Base-by-base conservation (phyloP, 495 filamentous ascomycete species). In the Sabuloglossum arenarium region DNA sequence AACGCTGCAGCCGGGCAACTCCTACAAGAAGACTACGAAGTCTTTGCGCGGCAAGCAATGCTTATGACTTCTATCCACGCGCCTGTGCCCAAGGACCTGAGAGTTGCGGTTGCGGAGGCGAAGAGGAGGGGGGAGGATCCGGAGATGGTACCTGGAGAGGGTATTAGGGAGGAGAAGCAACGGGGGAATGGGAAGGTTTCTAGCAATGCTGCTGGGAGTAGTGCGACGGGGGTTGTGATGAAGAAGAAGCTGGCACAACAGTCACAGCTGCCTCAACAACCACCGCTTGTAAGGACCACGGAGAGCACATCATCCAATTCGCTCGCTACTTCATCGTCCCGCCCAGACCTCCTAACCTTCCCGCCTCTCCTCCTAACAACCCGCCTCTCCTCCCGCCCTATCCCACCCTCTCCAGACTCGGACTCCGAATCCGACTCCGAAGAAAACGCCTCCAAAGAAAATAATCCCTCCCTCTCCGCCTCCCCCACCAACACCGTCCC, bases 1-100 rank as follows among this genome's bases (percentile, higher is more conserved):
- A 86, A 86, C 61, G 76, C 78, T 12, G 70, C 73, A 14, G 79
- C 82, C 6, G 81, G 81, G 4, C 70, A 73, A 19, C 61, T 85
- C 52, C 70, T 82, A 1, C 72, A 75, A 53, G 81, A 83, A 32
- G 79, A 83, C 57, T 85, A 77, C 57, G 71, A 70, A 12, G 71
- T 69, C 3, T 86, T 79, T 64, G 70, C 74, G 52, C 71, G 74
- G 47, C 72, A 82, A 58, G 82, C 81, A 16, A 75, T 69, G 61
- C 62, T 85, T 27, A 82, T 83, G 79, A 80, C 80, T 16, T 75
- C 73, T 3, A 79, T 85, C 27, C 80, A 86, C 57, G 82, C 82
- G 0, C 64, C 60, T 0, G 67, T 84, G 29, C 78, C 80, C 0
- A 47, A 60, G 11, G 67, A 70, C 1, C 42, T 76, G 29, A 64